Conservation (phyloP, 257 asterid species). For the Vinca minor region DNA sequence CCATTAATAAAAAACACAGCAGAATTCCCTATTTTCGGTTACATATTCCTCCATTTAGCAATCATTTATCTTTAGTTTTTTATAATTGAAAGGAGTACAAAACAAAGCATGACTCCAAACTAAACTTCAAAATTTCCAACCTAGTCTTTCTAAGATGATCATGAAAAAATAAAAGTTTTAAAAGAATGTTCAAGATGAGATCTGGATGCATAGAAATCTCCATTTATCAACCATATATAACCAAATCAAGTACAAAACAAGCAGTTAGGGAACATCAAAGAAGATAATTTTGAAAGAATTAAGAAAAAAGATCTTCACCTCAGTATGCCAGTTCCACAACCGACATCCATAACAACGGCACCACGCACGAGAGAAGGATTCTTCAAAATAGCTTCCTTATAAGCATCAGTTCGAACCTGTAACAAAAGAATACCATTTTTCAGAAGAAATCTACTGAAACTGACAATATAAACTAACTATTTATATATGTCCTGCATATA, state of each 20-base stretch:
- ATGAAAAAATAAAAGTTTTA: too few species aligned
- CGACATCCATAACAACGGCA: conserved; percentile 88
- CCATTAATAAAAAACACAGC: not conserved
- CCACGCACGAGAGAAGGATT: conserved; percentile 72
- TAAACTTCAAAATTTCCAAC: too few species aligned
- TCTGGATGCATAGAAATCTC: not conserved
- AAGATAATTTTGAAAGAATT: not conserved
- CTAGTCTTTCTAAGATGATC: too few species aligned
- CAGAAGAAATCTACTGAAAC: not conserved
- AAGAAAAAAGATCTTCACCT: conserved; percentile 38
- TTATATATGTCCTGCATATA: too few species aligned
- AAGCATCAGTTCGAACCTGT: conserved; percentile 89
- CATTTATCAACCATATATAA: not conserved
- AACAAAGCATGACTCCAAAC: too few species aligned
- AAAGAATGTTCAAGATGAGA: too few species aligned
- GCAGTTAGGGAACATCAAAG: not conserved
- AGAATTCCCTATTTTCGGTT: not conserved
- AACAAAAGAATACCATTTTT: conserved; percentile 5
- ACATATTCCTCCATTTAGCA: not conserved
- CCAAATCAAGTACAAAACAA: not conserved
- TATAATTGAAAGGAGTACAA: too few species aligned
- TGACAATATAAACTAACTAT: not conserved
- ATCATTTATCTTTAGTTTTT: not conserved
- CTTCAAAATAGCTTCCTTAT: conserved; percentile 67
- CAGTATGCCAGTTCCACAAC: conserved; percentile 96